Base-by-base conservation (phyloP, 441 rosid species). In the Brassica hybrid region DNA sequence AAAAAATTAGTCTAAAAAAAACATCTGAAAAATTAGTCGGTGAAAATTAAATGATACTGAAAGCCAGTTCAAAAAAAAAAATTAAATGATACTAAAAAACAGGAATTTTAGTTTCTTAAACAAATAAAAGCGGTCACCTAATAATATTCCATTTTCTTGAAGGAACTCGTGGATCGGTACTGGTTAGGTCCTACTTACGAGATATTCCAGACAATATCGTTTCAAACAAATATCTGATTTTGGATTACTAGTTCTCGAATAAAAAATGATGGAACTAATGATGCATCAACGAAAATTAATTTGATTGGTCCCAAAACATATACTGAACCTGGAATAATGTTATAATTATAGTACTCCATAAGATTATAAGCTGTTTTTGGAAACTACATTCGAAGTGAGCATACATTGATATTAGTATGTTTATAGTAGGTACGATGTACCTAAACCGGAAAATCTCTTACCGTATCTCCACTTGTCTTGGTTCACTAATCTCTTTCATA, bases 191-290 rank as follows among this genome's bases (percentile, higher is more conserved):
- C 67, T 69, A 57, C 19, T 69, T 56, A 63, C 71, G 57, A 74
- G 4, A 69, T 78, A 74, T 74, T 74, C 82, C 67, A 79, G 78
- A 79, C 82, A 74, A 32, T 43, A 79, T 79, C 75, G 67, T 79
- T 56, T 3, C 71, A 74, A 52, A 69, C 67, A 79, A 69, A 74
- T 74, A 71, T 79, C 27, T 69, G 78, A 8, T 63, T 79, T 73
- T 74, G 78, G 75, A 69, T 69, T 63, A 79, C 61, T 63, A 63
- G 56, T 56, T 79, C 58, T 63, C 6, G 18, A 74, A 41, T 69
- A 54, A 54, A 17, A 61, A 73, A 62, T 68, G 19, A 54, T 18
- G 27, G 18, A 50, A 38, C 63, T 36, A 72, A 72, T 48, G 3
- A 67, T 36, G 48, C 65, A 36, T 64, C 50, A 64, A 78, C 18